Base-by-base conservation (phyloP, 2,329 filamentous ascomycete species). In the Aspergillus terreus region DNA sequence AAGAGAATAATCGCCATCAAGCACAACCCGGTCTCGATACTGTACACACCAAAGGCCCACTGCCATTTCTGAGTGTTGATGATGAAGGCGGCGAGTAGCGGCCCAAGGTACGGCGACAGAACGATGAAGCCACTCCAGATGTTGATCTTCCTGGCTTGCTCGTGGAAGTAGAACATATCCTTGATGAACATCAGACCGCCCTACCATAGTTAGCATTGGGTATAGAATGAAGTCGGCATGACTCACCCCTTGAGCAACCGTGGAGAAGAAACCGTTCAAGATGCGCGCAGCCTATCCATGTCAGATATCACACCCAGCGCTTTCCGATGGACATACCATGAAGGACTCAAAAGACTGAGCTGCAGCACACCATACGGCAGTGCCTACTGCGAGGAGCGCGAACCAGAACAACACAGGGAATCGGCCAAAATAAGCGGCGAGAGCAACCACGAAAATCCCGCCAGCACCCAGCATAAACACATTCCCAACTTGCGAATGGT, bases 191-290 rank as follows among this genome's bases (percentile, higher is more conserved):
- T 73, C 30, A 76, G 63, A 2, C 72, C 73, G 36, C 69, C 69
- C 54, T 67, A 43, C 15, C 19, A 33, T 9, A 6, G 41, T 54
- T 38, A 52, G 44, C 19, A 47, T 32, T 4, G 15, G 44, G 1
- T 10, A 15, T 7, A 10, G 2, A 32, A 27, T 25, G 30, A 15
- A 35, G 15, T 38, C 38, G 6, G 21, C 15, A 5, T 7, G n/a
- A 56, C 66, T 50, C 54, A 67, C 67, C 1, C 65, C 70, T 57
- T 76, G 72, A 0, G 69, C 64, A 3, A 73, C 71, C 4, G 67
- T 74, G 7, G 65, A 70, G 59, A 76, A 75, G 62, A 76, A 72
- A 6, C 74, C 75, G 46, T 76, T 75, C 5, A 77, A 58, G 23
- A 75, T 73, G 1, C 75, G 67, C 0, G 70, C 68, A 10, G 72